These are phyloP conservation scores for Candida tunisiensis DNA, from an alignment of 1,139 yeast genomes.

Conservation along the genomic window DNA sequence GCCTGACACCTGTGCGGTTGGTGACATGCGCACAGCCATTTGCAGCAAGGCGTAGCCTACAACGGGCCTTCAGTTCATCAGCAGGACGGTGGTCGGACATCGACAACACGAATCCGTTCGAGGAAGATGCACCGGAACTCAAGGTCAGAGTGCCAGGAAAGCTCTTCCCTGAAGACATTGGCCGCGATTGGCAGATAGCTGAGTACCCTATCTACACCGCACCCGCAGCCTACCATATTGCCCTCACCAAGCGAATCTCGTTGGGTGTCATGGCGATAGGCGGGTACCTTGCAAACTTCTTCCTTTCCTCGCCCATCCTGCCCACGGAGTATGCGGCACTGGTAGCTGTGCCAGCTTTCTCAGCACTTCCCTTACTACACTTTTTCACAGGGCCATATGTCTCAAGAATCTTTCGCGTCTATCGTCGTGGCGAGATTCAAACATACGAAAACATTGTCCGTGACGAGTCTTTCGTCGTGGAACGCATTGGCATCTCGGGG, in stretches of 20 bases:
- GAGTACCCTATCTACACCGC: constrained; percentile 17
- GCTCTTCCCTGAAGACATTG: constrained; percentile 18
- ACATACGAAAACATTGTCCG: constrained; percentile 40
- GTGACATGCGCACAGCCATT: too few species aligned
- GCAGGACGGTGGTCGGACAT: too few species aligned
- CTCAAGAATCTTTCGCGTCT: constrained; percentile 52
- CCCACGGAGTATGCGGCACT: constrained; percentile 8
- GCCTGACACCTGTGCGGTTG: too few species aligned
- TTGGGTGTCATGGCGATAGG: constrained; percentile 16
- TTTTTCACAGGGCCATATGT: constrained; percentile 53
- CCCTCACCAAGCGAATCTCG: constrained; percentile 21
- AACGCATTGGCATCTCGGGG: constrained; percentile 52
- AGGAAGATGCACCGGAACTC: constrained; percentile 13
- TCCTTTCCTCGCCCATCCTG: constrained; percentile 6
- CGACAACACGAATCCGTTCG: too few species aligned
- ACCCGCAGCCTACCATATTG: constrained; percentile 18
- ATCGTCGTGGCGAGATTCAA: constrained; percentile 42
- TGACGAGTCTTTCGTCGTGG: constrained; percentile 53
- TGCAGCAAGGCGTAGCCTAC: too few species aligned
- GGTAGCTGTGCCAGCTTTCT: constrained; percentile 16
- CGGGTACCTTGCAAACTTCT: constrained; percentile 16
- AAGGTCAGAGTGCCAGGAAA: constrained; percentile 19
- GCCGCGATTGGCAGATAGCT: constrained; percentile 13
- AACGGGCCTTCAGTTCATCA: too few species aligned
- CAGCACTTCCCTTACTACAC: constrained; percentile 36